A percentile compares a stretch with the other conserved stretches of the same genome.
Evolutionary conservation across 2,329 filamentous ascomycete genomes (phyloP).

Genomic region (Aspergillus novoparasiticus): DNA sequence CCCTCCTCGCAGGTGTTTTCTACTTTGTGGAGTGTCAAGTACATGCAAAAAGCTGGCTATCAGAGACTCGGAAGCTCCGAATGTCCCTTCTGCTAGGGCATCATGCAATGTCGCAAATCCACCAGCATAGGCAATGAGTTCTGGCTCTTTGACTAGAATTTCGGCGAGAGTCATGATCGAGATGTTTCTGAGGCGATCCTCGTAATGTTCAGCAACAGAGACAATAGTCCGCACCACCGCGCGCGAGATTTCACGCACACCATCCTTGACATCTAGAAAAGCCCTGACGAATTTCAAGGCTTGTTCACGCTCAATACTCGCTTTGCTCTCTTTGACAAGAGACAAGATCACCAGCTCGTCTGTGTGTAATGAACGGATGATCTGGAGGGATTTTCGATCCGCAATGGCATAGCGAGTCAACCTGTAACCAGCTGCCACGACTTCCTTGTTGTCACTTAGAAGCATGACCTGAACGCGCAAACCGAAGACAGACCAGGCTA

Average conservation of each 20-base stretch:
- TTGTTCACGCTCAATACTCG: slow-evolving; percentile 95
- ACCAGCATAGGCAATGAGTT: slow-evolving; percentile 77
- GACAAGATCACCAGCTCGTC: slow-evolving; percentile 92
- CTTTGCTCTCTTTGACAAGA: slow-evolving; percentile 91
- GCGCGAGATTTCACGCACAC: slow-evolving; percentile 81
- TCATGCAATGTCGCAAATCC: slow-evolving; percentile 88
- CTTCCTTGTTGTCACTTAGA: slow-evolving; percentile 90
- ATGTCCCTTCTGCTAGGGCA: slow-evolving; percentile 84
- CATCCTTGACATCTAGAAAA: slow-evolving; percentile 93
- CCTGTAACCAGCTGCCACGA: slow-evolving; percentile 90
- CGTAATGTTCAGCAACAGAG: slow-evolving; percentile 81
- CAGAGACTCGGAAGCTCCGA: slow-evolving; percentile 88
- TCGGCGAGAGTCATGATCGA: slow-evolving; percentile 92
- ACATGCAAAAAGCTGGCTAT: slow-evolving; percentile 86
- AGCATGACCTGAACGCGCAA: slow-evolving; percentile 94
- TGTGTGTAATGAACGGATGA: slow-evolving; percentile 83
- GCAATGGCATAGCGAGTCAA: slow-evolving; percentile 94
- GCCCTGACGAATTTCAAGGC: slow-evolving; percentile 94
- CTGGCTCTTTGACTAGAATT: slow-evolving; percentile 83
- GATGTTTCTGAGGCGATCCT: slow-evolving; percentile 85
- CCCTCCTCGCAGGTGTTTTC: slow-evolving; percentile 81
- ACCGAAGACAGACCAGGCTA: slow-evolving; percentile 95
- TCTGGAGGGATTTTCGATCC: slow-evolving; percentile 84
- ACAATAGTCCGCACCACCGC: slow-evolving; percentile 87
- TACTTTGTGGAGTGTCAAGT: slow-evolving; percentile 77